Percentiles rank a stretch among this genome's conserved stretches.
Evolutionary conservation across 75 land plant species (phyloP).

Genomic region (Selaginella tamariscina): DNA sequence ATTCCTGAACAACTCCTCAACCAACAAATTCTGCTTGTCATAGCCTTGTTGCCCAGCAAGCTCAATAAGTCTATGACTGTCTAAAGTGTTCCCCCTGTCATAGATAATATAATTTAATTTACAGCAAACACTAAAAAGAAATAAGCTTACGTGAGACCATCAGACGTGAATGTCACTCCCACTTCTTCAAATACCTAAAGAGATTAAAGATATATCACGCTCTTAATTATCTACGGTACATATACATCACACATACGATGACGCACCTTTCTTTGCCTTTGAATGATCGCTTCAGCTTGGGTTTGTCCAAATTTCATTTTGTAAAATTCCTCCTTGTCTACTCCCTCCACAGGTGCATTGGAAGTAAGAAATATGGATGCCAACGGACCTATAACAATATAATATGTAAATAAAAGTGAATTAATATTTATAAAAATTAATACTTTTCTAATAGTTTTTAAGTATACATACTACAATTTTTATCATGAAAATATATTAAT

Average conservation of each 20-base stretch:
- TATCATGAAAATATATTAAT: too few relatives aligned
- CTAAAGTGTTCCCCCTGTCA: slow-evolving; percentile 70
- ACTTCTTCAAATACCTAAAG: slow-evolving; percentile 41
- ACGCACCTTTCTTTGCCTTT: slow-evolving; percentile 44
- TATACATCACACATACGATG: not conserved
- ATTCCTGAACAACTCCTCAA: slow-evolving; percentile 49
- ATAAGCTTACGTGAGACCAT: slow-evolving; percentile 62
- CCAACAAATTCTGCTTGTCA: slow-evolving; percentile 64
- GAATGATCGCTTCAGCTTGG: slow-evolving; percentile 19
- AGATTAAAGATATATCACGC: not conserved
- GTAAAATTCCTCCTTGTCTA: slow-evolving; percentile 46
- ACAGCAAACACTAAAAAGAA: not conserved
- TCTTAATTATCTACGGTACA: not conserved
- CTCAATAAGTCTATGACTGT: slow-evolving; percentile 71
- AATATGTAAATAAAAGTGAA: too few relatives aligned
- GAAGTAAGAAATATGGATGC: slow-evolving; percentile 75
- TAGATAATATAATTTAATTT: not conserved
- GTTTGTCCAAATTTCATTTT: slow-evolving; percentile 46
- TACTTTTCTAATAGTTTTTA: too few relatives aligned
- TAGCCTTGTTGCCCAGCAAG: slow-evolving; percentile 56
- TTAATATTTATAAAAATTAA: too few relatives aligned
- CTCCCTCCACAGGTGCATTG: slow-evolving; percentile 63
- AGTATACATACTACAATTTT: too few relatives aligned
- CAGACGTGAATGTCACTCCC: slow-evolving; percentile 42
- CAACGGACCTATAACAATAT: slow-evolving; percentile 49